phyloP scores from a whole-genome alignment of 2,329 filamentous ascomycete genomes.

The Mariannaea sp. region DNA sequence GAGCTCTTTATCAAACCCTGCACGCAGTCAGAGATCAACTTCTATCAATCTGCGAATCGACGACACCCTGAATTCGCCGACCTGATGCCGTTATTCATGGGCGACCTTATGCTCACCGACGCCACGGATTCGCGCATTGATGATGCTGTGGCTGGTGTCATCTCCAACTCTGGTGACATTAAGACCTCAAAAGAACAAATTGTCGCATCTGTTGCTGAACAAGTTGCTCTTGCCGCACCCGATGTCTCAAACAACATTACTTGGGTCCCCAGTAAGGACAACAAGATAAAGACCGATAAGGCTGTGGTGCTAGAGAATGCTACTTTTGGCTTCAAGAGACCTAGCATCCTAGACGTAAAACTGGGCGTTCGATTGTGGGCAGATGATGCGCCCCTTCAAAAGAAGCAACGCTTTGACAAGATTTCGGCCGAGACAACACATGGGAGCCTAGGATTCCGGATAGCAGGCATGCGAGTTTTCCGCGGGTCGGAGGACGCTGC shows the following conservation, averaged over 20 bases:
- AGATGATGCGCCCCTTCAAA: conserved; percentile 66
- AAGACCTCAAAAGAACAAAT: conserved; percentile 43
- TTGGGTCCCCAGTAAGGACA: conserved; percentile 57
- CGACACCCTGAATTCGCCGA: conserved; percentile 74
- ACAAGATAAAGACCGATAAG: conserved; percentile 73
- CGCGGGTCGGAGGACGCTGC: conserved; percentile 57
- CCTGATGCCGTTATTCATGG: conserved; percentile 85
- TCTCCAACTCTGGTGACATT: conserved; percentile 45
- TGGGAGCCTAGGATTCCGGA: conserved; percentile 63
- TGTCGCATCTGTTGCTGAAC: conserved; percentile 40
- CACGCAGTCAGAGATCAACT: conserved; percentile 80
- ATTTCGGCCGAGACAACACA: conserved; percentile 65
- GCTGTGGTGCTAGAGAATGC: conserved; percentile 87
- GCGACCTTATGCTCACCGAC: conserved; percentile 73
- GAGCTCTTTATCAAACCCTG: conserved; percentile 94
- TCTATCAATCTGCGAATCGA: conserved; percentile 76
- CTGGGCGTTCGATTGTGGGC: conserved; percentile 87
- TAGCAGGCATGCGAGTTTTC: conserved; percentile 69
- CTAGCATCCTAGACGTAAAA: conserved; percentile 94
- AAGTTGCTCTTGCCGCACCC: conserved; percentile 34
- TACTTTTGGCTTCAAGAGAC: conserved; percentile 76
- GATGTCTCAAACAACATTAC: conserved; percentile 32
- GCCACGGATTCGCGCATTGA: conserved; percentile 54
- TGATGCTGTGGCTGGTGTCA: conserved; percentile 51
- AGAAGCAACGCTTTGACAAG: conserved; percentile 64